phyloP scores from a whole-genome alignment of 192 early-diverging fungal genomes.

The Cladochytrium replicatum region DNA sequence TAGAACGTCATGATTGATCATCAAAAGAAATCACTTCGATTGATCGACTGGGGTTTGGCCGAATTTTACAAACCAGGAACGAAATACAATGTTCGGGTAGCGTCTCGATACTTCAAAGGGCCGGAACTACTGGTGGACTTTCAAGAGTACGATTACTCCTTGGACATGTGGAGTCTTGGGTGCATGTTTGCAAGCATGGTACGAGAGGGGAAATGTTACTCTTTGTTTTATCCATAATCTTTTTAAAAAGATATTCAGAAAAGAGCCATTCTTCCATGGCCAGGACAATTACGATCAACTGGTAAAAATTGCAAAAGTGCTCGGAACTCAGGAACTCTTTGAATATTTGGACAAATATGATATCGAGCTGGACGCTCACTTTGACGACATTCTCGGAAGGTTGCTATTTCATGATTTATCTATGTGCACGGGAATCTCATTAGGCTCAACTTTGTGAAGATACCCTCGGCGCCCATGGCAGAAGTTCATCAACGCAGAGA shows the following conservation, averaged over 20 bases:
- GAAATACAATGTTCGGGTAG: slow-evolving; percentile 85
- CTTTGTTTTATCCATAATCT: not conserved
- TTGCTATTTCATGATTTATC: too few species aligned
- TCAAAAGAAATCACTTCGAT: slow-evolving; percentile 65
- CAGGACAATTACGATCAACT: slow-evolving; percentile 74
- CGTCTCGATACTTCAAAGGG: slow-evolving; percentile 86
- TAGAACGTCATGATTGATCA: slow-evolving; percentile 92
- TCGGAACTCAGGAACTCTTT: slow-evolving; percentile 83
- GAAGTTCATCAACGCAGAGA: slow-evolving; percentile 74
- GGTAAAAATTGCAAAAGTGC: slow-evolving; percentile 83
- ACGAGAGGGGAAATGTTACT: slow-evolving; percentile 9
- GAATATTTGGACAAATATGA: slow-evolving; percentile 93
- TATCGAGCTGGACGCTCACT: slow-evolving; percentile 69
- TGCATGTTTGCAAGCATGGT: slow-evolving; percentile 93
- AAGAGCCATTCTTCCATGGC: slow-evolving; percentile 87
- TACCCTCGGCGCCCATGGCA: slow-evolving; percentile 83
- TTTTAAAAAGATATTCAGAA: slow-evolving; percentile 80
- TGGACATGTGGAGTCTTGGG: slow-evolving; percentile 88
- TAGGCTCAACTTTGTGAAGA: too few species aligned
- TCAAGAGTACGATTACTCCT: slow-evolving; percentile 80
- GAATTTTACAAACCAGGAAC: slow-evolving; percentile 86
- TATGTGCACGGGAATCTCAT: too few species aligned
- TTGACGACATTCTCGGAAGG: slow-evolving; percentile 83
- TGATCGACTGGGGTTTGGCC: slow-evolving; percentile 88
- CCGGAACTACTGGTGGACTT: slow-evolving; percentile 85